Evolutionary conservation across 768 basidiomycete species (phyloP).

Genomic region (Tricholoma matsutake): DNA sequence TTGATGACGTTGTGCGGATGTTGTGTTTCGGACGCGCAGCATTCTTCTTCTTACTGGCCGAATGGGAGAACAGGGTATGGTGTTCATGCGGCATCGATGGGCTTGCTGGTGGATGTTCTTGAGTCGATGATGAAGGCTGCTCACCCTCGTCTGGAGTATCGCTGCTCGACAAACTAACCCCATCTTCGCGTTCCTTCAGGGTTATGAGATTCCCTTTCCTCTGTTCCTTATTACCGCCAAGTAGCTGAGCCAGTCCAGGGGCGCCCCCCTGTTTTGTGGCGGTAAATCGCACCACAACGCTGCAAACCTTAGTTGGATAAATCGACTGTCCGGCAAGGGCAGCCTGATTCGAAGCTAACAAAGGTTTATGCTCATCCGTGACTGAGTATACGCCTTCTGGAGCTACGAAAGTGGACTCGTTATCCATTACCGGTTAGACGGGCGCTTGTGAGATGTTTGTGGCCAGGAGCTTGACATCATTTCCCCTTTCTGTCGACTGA

Average conservation of each 20-base stretch:
- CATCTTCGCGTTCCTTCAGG: constrained; percentile 58
- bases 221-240: constrained; percentile 65
- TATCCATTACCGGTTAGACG: constrained; percentile 56
- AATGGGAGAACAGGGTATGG: constrained; percentile 60
- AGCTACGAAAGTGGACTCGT: constrained; percentile 80
- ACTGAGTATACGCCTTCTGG: constrained; percentile 89
- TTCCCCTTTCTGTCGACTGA: constrained; percentile 4
- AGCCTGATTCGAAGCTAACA: constrained; percentile 31
- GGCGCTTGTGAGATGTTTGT: not conserved
- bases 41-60: constrained; percentile 59
- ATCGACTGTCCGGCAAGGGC: constrained; percentile 33
- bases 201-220: constrained; percentile 49
- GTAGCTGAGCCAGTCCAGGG: constrained; percentile 64
- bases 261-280: constrained; percentile 48
- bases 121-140: constrained; percentile 33
- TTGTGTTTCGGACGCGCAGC: constrained; percentile 82
- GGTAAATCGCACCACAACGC: constrained; percentile 61
- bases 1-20: constrained; percentile 86
- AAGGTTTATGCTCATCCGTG: constrained; percentile 81
- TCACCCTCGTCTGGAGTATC: constrained; percentile 67
- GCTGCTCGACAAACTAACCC: constrained; percentile 77
- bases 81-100: constrained; percentile 39
- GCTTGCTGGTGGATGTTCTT: constrained; percentile 37
- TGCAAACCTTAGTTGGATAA: constrained; percentile 63
- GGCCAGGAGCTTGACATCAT: not conserved